Evolutionary conservation across 1,139 yeast species (phyloP), one percentile per base, ranked within the genome.

Genomic region (Yamadazyma dendronema): DNA sequence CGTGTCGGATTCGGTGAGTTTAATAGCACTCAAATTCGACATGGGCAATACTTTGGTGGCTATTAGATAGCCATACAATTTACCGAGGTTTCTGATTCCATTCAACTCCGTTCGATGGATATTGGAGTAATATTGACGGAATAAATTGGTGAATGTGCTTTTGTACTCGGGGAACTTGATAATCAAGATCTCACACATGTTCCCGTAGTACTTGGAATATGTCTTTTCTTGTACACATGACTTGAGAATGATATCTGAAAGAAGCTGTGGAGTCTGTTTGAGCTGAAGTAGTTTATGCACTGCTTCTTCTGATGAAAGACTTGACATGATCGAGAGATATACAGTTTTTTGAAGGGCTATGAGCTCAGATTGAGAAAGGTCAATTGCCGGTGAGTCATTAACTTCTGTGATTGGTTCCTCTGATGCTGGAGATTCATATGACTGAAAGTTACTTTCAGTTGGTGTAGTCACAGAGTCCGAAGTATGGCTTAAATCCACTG

Each of bases 221-320:
- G 94, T 82, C 49, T 85, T 81, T 49, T 88, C 97, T 53, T 90
- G 95, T 0, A 90, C 75, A 57, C 96, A 85, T 44, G 95, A 81
- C 54, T 84, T 86, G 11, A 89, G 69, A 10, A 92, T 65, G 79
- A 88, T 86, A 48, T 86, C 92, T 9, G 78, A 80, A 28, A 87
- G 67, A 46, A 77, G 63, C 22, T 57, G 57, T 27, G 57, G 49
- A 14, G 52, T 47, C 2, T 72, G 57, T 4, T 69, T 60, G 13
- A 82, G 54, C 51, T 74, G 74, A 30, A 86, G 50, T 10, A 92
- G 62, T 56, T 90, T 90, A 59, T 90, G 97, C 0, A 87, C 89
- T 1, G 96, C 94, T 65, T 92, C 99, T 48, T 88, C 96, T 3
- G 92, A 81, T 1, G 95, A 83, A 80, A 90, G 77, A 39, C 96